Base-by-base conservation (phyloP, 768 basidiomycete genomes). In the Tremella fuciformis region DNA sequence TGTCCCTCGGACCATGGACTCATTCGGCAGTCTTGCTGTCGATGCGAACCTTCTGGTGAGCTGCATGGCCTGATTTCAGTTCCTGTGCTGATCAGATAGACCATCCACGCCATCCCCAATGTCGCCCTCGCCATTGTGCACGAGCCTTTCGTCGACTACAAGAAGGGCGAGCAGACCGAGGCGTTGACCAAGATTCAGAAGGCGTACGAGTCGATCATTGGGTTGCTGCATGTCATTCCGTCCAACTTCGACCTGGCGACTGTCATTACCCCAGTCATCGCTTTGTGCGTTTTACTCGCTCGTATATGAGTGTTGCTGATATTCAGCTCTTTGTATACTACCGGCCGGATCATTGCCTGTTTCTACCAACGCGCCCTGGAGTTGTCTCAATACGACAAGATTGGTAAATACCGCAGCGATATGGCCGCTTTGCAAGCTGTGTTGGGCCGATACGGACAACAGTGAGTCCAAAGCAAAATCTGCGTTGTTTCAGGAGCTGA, bases 31-130 rank as follows among this genome's bases (percentile, higher is more conserved):
- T 16, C 41, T 44, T 6, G 40, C 21, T n/a, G 57, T 64, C 38
- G 62, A 64, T 26, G 57, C 59, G 3, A 57, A 62, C 25, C 49
- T 64, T 6, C 48, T 67, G n/a, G 53, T 55, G 38, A 39, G 47
- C 46, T 2, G 9, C 25, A 18, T 49, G 16, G 48, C 44, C 11
- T 29, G 34, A 11, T 7, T n/a, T 21, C 7, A 13, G 40, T 22
- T 15, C 11, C 15, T 8, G 8, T 9, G 53, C 38, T 55, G 19
- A 44, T 21, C 11, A 19, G 4, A 16, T 11, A 66, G 61, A 34
- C 52, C 19, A 50, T 69, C 15, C 70, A 72, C 42, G 57, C 69
- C 40, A 52, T 73, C 19, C 71, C 71, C 3, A 63, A 73, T 46
- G 55, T 73, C 24, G 55, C 61, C 1, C 26, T 65, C 8, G 41